A percentile compares a stretch with the other conserved stretches of the same genome.
Evolutionary conservation across 2,329 filamentous ascomycete genomes (phyloP).

Genomic region (Penicillium sp.): DNA sequence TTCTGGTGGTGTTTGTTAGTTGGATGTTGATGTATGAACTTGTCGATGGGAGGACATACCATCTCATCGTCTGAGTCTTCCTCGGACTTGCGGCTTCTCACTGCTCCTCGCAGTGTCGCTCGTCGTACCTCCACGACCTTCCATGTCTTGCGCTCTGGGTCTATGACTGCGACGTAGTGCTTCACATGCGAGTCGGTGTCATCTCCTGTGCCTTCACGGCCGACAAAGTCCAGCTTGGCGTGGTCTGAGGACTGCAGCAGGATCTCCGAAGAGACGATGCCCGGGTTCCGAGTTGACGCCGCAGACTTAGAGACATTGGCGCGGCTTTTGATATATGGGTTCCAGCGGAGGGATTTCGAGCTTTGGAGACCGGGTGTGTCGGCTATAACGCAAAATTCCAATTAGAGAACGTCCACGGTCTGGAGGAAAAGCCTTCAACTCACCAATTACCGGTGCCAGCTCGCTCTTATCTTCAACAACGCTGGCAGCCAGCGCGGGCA

Average conservation of each 20-base stretch:
- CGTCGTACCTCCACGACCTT: constrained; percentile 55
- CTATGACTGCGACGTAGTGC: constrained; percentile 62
- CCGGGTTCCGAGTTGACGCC: constrained; percentile 33
- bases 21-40: neutral
- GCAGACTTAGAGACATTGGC: constrained; percentile 34
- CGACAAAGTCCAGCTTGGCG: constrained; percentile 59
- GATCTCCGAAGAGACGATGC: constrained; percentile 47
- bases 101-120: constrained; percentile 53
- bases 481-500: constrained; percentile 45
- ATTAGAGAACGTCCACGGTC: neutral
- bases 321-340: constrained; percentile 52
- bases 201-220: constrained; percentile 48
- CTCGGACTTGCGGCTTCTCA: constrained; percentile 30
- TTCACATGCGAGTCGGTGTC: constrained; percentile 53
- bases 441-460: constrained; percentile 52
- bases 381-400: constrained; percentile 19
- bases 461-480: constrained; percentile 48
- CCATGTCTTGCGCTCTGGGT: constrained; percentile 53
- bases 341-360: constrained; percentile 31
- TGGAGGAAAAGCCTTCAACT: constrained; percentile 11
- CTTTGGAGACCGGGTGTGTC: constrained; percentile 36
- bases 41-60: constrained; percentile 20
- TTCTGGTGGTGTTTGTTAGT: constrained; percentile 27
- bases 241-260: constrained; percentile 62
- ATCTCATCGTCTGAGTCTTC: constrained; percentile 31